Base-by-base conservation (phyloP, 75 land plant species). In the Sequoia sempervirens region DNA sequence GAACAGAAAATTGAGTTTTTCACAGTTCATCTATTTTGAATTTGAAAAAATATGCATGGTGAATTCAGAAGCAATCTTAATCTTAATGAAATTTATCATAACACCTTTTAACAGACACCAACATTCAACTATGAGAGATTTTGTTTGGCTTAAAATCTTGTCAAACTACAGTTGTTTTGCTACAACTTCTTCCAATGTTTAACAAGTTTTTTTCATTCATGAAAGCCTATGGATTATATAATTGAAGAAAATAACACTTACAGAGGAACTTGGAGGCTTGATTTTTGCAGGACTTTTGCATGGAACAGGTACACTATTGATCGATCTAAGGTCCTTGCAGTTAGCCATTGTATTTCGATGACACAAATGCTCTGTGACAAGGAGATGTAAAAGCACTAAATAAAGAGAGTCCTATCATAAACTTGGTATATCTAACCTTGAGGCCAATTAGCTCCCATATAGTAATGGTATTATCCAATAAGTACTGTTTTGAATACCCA, bases 231-330 rank as follows among this genome's bases (percentile, higher is more conserved):
- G 15, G 73, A 30, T 70, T 11, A 9, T 32, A 10, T 13, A 26
- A 78, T 43, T 78, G 80, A 75, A 75, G 80, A 78, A 23, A 78
- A n/a, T 26, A 41, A n/a, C 26, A 78, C 46, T 43, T 41, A 43
- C 80, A n/a, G 50, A 45, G 20, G 50, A 41, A 4, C 9, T 26
- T 26, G 28, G 47, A 26, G 47, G 30, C 30, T 78, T 78, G 14
- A 26, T 41, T 6, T 45, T 78, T 26, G 80, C 30, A 78, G 80
- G 80, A 78, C 80, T 78, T 26, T 78, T 78, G 14, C 80, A n/a
- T 45, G 45, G 80, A 43, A 43, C 50, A 3, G 4, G 9, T 78
- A 28, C 12, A 78, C 12, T 40, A 26, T n/a, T 26, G 30, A 45
- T 41, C 4, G 50, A 41, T 43, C 47, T 41, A 26, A n/a, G 28